Evolutionary conservation across 495 filamentous ascomycete species (phyloP), one percentile per base, ranked within the genome.

Genomic region (Hamigera avellanea): DNA sequence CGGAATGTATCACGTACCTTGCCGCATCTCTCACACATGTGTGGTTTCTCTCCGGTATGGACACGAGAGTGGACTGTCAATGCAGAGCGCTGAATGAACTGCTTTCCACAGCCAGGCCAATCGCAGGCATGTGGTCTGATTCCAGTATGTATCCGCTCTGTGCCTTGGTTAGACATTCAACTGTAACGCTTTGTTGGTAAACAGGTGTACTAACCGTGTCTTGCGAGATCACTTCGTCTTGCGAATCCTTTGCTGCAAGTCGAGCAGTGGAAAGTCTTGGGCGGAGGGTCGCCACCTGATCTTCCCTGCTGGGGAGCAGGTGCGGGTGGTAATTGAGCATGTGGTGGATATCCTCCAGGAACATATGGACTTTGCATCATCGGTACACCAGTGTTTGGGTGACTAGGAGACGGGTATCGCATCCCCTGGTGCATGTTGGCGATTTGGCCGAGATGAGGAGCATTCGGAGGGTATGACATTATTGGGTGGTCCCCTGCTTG

Each of bases 21-120:
- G 53, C 86, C 83, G 58, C 91, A 98, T 43, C 83, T 72, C 61
- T 96, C 93, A 54, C 91, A 98, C 81, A 88, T 86, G 50, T 98
- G 91, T 6, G 91, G 91, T 56, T 98, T 98, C 58, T 98, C 91
- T 31, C 91, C 91, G 1, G 91, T 96, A 49, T 98, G 91, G 21
- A 96, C 91, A 34, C 91, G 80, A 43, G 80, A 76, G 57, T 98
- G 91, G 3, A 98, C 91, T 1, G 91, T 98, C 56, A 98, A 67
- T 7, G 91, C 91, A n/a, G 91, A 95, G 23, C 91, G 77, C 51
- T 98, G 91, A 44, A 98, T 98, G 54, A 98, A 98, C 50, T 89
- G 87, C 54, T 96, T 98, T 19, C 79, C 78, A 57, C 91, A 98
- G 13, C 80, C 81, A 26, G 81, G 81, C 55, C 76, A 81, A 44